A percentile compares a stretch with the other conserved stretches of the same genome.
Evolutionary conservation across 768 basidiomycete species (phyloP).

Genomic region (Dentipellis sp.): DNA sequence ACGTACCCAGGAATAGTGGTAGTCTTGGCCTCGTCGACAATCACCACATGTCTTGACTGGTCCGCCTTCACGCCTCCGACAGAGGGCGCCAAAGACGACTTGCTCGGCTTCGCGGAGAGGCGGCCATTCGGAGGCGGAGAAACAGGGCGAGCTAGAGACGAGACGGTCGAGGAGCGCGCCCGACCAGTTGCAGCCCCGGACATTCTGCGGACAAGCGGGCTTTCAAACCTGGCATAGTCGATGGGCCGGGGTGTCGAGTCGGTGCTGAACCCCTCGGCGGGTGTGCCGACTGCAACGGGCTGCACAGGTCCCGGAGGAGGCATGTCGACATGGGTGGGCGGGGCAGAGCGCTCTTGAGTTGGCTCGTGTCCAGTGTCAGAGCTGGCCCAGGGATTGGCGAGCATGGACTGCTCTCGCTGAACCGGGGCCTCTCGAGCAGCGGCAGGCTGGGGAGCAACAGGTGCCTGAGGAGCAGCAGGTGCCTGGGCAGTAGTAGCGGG

Average conservation of each 20-base stretch:
- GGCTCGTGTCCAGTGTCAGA: background rate
- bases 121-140: conserved; percentile 8
- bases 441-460: background rate
- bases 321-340: background rate
- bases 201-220: background rate
- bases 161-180: conserved; percentile 12
- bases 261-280: background rate
- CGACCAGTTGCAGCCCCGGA: conserved; percentile 4
- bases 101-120: conserved; percentile 9
- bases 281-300: background rate
- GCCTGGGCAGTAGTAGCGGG: no score
- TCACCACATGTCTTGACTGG: background rate
- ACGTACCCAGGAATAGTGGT: conserved; percentile 5
- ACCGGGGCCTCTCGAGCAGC: background rate
- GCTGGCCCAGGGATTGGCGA: background rate
- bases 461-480: background rate
- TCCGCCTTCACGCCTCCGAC: background rate
- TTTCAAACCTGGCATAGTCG: background rate
- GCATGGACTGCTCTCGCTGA: background rate
- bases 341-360: background rate
- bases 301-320: background rate
- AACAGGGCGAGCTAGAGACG: conserved; percentile 4
- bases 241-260: conserved; percentile 2
- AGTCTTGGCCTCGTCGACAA: background rate
- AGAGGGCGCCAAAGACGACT: conserved; percentile 8